These are phyloP conservation scores for Karstenula rhodostoma DNA, from an alignment of 2,329 filamentous ascomycete genomes.

Conservation along the genomic window DNA sequence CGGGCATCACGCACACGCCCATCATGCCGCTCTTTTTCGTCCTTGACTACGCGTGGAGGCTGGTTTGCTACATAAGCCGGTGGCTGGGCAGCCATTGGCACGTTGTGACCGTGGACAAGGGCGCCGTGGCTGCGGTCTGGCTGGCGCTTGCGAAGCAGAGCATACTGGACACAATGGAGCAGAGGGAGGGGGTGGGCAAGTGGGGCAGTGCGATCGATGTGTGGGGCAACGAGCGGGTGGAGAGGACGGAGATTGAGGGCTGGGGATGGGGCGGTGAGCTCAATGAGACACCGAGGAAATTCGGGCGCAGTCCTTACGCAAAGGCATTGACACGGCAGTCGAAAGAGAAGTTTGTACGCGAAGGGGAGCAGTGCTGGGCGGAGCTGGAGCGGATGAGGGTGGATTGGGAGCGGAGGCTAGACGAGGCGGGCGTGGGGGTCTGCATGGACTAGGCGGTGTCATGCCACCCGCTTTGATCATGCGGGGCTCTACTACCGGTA, in stretches of 20 bases:
- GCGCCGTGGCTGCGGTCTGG: conserved; percentile 80
- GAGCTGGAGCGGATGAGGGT: conserved; percentile 75
- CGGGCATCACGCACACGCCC: conserved; percentile 83
- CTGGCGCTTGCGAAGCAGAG: conserved; percentile 73
- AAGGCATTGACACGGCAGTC: conserved; percentile 68
- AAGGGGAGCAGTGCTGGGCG: conserved; percentile 70
- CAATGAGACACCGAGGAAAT: conserved; percentile 58
- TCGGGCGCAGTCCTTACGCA: conserved; percentile 65
- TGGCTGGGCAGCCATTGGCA: conserved; percentile 91
- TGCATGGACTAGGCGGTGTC: conserved; percentile 29
- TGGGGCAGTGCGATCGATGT: conserved; percentile 81
- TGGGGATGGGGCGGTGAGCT: conserved; percentile 74
- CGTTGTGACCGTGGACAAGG: conserved; percentile 75
- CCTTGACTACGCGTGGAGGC: conserved; percentile 73
- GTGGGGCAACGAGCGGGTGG: conserved; percentile 67
- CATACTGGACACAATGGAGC: conserved; percentile 65
- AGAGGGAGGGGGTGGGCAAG: conserved; percentile 68
- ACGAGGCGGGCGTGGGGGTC: conserved; percentile 48
- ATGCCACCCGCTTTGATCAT: no score
- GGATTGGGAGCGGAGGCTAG: conserved; percentile 64
- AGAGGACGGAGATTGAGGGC: conserved; percentile 82
- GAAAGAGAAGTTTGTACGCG: conserved; percentile 67
- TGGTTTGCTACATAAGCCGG: conserved; percentile 75
- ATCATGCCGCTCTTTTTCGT: conserved; percentile 78
- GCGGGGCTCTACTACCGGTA: no score